Percentiles rank a stretch among this genome's conserved stretches.
These are phyloP conservation scores for Penstemon newberryi DNA, from an alignment of 257 asterid genomes.

Conservation along the genomic window DNA sequence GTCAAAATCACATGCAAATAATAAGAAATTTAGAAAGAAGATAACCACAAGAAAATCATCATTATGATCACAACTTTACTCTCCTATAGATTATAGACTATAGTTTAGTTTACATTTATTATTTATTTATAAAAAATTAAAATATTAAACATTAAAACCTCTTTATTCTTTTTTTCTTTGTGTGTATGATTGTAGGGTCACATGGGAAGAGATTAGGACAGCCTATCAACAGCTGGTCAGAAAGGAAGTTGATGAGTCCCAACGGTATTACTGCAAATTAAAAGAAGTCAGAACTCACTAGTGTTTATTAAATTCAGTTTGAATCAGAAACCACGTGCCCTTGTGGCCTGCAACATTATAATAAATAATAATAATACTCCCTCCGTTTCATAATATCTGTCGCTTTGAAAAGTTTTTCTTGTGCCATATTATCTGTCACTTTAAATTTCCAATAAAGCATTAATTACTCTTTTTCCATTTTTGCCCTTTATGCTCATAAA, in stretches of 20 bases:
- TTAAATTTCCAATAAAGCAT: no score
- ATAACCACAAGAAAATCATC: constrained; percentile 45
- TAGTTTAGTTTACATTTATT: constrained; percentile 1
- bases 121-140: background rate
- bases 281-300: constrained; percentile 44
- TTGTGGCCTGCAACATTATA: constrained; percentile 42
- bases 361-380: background rate
- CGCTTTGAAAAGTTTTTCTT: no score
- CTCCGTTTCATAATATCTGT: constrained; percentile 9
- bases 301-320: constrained; percentile 41
- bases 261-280: constrained; percentile 59
- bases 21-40: constrained; percentile 31
- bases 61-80: constrained; percentile 32
- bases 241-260: constrained; percentile 54
- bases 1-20: constrained; percentile 37
- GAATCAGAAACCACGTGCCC: constrained; percentile 94
- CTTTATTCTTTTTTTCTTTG: background rate
- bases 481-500: no score
- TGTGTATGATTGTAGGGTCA: constrained; percentile 58
- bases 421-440: constrained; percentile 15
- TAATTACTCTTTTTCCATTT: no score
- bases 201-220: constrained; percentile 85
- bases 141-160: background rate
- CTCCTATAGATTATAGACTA: background rate
- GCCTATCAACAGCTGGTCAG: constrained; percentile 81